Percentiles rank a stretch among this genome's conserved stretches.
Conservation (phyloP, 2,329 filamentous ascomycete genomes). For the Westerdykella aurantiaca region DNA sequence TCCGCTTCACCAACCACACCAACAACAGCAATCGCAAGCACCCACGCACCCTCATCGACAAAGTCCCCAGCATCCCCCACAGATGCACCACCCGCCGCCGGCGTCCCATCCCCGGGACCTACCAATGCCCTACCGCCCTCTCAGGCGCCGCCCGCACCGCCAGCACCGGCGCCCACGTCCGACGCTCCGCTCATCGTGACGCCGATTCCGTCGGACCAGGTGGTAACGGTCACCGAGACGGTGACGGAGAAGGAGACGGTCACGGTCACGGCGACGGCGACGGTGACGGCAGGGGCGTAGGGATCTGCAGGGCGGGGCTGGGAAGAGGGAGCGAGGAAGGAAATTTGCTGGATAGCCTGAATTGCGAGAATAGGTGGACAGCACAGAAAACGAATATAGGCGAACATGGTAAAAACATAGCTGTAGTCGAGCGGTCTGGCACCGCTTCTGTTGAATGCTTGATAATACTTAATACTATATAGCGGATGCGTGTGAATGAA, state of each 20-base stretch:
- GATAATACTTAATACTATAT: too few relatives aligned
- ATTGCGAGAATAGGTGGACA: too few relatives aligned
- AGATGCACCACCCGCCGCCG: not conserved
- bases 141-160: not conserved
- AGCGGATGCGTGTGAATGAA: too few relatives aligned
- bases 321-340: too few relatives aligned
- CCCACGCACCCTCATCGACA: not conserved
- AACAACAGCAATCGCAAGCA: constrained; percentile 1
- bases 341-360: too few relatives aligned
- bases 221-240: constrained; percentile 29
- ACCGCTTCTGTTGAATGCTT: too few relatives aligned
- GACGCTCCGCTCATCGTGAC: constrained; percentile 23
- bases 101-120: not conserved
- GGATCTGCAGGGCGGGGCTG: too few relatives aligned
- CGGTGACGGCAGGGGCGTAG: not conserved
- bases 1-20: constrained; percentile 2
- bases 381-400: too few relatives aligned
- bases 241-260: constrained; percentile 23
- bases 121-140: constrained; percentile 6
- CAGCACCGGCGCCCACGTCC: constrained; percentile 1
- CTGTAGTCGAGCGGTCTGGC: too few relatives aligned
- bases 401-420: too few relatives aligned
- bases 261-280: constrained; percentile 18
- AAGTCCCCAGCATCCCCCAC: not conserved
- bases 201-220: constrained; percentile 26